Evolutionary conservation across 78 protist species (phyloP), one percentile per base, ranked within the genome.

Genomic region (Polysphondylium violaceum): DNA sequence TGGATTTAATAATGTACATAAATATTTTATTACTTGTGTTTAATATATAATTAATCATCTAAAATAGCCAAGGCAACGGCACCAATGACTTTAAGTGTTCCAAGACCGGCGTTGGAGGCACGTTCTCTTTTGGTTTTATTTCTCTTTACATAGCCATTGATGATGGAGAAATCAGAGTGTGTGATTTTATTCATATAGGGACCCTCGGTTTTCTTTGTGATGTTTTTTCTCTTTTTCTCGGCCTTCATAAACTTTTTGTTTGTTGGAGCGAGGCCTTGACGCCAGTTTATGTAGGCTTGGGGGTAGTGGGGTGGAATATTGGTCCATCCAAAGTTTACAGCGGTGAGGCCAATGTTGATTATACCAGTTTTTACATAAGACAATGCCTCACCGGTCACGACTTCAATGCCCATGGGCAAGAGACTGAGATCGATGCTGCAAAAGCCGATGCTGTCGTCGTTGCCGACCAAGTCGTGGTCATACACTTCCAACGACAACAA

Each of bases 61-160:
- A n/a, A n/a, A n/a, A n/a, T n/a, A n/a, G n/a, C n/a, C n/a, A n/a
- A n/a, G n/a, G n/a, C n/a, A n/a, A n/a, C n/a, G n/a, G n/a, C n/a
- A 38, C 73, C 73, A 35, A 65, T 51, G 6, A 65, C 73, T 65
- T 65, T 65, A 38, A 65, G 29, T 25, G 71, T 61, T 5, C 23
- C 23, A 23, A 23, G 17, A 19, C 61, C 61, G 23, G 23, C 23
- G 23, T 55, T 19, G 7, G 35, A n/a, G n/a, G 73, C 73, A 21
- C 7, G 23, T 36, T 65, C 29, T 25, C 72, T 29, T 38, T 16
- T 35, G 4, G 78, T 38, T 79, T 68, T 68, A 53, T 60, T 53
- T 29, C 47, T 83, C 51, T 83, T 83, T n/a, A 83, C 78, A 23
- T 43, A 83, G 58, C 90, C 90, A 58, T 83, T 55, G 1, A 38